Evolutionary conservation across 768 basidiomycete species (phyloP), one percentile per base, ranked within the genome.

Genomic region (Boletus eberwhitei): DNA sequence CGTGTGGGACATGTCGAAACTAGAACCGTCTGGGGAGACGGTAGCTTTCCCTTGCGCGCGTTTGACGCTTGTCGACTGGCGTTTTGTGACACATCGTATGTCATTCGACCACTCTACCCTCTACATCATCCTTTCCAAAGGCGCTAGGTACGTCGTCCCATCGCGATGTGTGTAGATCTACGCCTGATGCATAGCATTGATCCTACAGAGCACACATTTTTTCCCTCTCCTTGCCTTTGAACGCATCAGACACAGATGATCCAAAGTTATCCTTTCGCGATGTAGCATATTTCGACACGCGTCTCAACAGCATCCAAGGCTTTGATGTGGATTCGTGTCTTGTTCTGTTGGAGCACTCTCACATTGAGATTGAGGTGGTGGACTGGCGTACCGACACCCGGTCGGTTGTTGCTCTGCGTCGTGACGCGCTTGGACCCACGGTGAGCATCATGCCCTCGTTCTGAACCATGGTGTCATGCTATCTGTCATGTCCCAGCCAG

Each of bases 331-430:
- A 54, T 4, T 58, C 63, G 17, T 58, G 67, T 21, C 64, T 74
- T 8, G 55, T 73, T 19, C 66, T 71, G 4, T 68, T 74, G 22
- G 37, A 50, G 29, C 68, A 72, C 0, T 67, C 57, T 9, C 59
- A 68, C 6, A 59, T 59, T 22, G 38, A 50, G 11, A 59, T 81
- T 22, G 71, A 73, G 38, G 40, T 81, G 17, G 31, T 78, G 8
- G 61, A 74, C 44, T 78, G 75, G 75, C 61, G 64, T 3, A 66
- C 64, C 1, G 55, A 59, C 1, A 42, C 26, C 14, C 64, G 55
- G 9, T 57, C 57, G 16, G 55, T 41, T 3, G 46, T 74, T 5
- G 43, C 59, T 7, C 56, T 67, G 26, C 48, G 49, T 2, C 46
- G 64, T 13, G 70, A 66, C 6, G 49, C 62, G 14, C 65, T 66